Evolutionary conservation across 306 rosid genomes (phyloP), one percentile per base, ranked within the genome.

Genomic region (Vigna hirtella): DNA sequence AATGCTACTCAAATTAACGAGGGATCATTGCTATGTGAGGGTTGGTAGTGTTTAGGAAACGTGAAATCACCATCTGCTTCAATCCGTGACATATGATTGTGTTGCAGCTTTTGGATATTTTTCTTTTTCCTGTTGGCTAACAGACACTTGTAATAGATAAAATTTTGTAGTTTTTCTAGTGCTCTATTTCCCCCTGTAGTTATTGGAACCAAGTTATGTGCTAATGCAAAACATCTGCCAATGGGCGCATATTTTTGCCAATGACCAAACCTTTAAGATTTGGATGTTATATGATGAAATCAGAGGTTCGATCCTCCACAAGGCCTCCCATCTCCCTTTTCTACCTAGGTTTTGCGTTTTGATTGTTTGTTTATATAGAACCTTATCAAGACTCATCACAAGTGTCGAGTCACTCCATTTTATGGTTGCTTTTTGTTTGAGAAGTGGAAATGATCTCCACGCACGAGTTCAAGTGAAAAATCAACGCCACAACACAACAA

Each of bases 101-200:
- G 73, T 51, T 43, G 30, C 3, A 76, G 72, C 66, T 52, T 58
- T 47, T 51, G n/a, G 28, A 10, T 7, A n/a, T 16, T 24, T 57
- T 45, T 17, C 18, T 30, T 61, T 38, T 17, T 10, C 30, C 10
- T 20, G 34, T 48, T 59, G 77, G 71, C 22, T 53, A 59, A 58
- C 10, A 2, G 24, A 61, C 47, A 15, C 36, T 34, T 28, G 40
- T 30, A 12, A 56, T 71, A 7, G 62, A 53, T 30, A 7, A 32
- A 49, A 59, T 26, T 68, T 69, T 69, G 47, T 59, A 59, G 56
- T 51, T 67, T 16, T 66, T 34, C 34, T 52, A 7, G 48, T 77
- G 2, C 16, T 36, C 73, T 17, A 38, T 9, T 18, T n/a, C 40
- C 22, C 52, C 22, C 38, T 10, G 8, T 8, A 36, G 28, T 51